phyloP scores from a whole-genome alignment of 2,329 filamentous ascomycete genomes.

The Cladosporium sp. region DNA sequence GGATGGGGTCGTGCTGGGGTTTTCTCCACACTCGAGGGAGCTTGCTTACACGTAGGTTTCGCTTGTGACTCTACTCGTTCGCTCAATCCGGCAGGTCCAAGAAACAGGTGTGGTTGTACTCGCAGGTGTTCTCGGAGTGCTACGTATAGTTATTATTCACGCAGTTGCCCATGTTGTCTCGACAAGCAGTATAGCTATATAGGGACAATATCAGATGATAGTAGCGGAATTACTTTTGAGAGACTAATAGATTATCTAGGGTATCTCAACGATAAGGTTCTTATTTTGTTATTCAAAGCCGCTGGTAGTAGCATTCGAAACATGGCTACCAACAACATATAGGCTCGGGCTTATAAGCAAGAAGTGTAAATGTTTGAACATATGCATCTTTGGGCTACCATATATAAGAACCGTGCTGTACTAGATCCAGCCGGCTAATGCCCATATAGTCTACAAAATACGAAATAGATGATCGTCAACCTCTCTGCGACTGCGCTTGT shows the following conservation, averaged over 20 bases:
- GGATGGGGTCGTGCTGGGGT: not conserved
- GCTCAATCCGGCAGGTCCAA: not conserved
- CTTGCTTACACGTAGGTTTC: not conserved
- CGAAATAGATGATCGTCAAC: not conserved
- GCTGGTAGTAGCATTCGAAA: too few species aligned
- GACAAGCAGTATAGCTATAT: too few species aligned
- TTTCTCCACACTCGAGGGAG: not conserved
- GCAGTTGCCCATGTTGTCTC: too few species aligned
- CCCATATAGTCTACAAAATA: not conserved
- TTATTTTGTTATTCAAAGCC: not conserved
- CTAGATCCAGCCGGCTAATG: not conserved
- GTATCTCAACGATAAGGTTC: too few species aligned
- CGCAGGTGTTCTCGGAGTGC: too few species aligned
- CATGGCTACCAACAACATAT: too few species aligned
- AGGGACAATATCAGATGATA: too few species aligned
- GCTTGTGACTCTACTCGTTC: not conserved
- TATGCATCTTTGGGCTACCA: not conserved
- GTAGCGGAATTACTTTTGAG: too few species aligned
- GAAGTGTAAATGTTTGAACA: not conserved
- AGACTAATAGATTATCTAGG: too few species aligned
- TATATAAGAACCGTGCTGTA: not conserved
- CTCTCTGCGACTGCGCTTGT: constrained; percentile 4
- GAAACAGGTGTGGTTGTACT: not conserved
- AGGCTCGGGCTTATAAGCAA: too few species aligned
- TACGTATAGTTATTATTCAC: too few species aligned